A percentile compares a stretch with the other conserved stretches of the same genome.
Evolutionary conservation across 2,329 filamentous ascomycete species (phyloP).

Genomic region (Aspergillus niger): DNA sequence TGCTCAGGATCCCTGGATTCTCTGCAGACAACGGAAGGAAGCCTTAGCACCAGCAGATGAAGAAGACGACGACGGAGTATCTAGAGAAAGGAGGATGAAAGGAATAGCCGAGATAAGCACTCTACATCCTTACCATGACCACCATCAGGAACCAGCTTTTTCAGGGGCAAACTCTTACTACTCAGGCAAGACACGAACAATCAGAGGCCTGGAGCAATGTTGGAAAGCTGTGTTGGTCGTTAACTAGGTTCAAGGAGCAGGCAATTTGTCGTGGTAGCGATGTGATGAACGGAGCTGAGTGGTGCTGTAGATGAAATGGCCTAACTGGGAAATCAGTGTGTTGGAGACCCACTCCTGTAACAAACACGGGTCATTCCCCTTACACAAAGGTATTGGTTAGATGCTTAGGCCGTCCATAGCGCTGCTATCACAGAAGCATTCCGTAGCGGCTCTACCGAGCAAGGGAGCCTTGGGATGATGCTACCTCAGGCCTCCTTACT

Average conservation of each 20-base stretch:
- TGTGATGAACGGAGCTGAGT: neutral
- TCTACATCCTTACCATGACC: conserved; percentile 4
- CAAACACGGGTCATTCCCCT: neutral
- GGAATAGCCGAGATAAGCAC: conserved; percentile 7
- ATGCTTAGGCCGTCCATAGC: too few species aligned
- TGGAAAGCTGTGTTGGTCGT: neutral
- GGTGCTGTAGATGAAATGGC: neutral
- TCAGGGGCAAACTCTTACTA: neutral
- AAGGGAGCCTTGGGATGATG: neutral
- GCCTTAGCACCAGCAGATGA: conserved; percentile 6
- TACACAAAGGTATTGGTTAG: neutral
- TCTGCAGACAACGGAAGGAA: conserved; percentile 9
- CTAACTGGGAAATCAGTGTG: too few species aligned
- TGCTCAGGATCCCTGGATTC: neutral
- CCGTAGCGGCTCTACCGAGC: neutral
- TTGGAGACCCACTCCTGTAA: neutral
- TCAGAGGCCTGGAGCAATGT: too few species aligned
- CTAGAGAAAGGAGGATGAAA: neutral
- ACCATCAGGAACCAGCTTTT: neutral
- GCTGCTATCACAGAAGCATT: neutral
- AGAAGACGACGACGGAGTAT: neutral
- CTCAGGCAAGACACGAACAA: too few species aligned
- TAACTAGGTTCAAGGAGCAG: neutral
- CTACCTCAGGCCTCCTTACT: neutral
- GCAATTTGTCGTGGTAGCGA: neutral